phyloP scores from a whole-genome alignment of 139 green algal species.

The Diplosphaera chodatii region DNA sequence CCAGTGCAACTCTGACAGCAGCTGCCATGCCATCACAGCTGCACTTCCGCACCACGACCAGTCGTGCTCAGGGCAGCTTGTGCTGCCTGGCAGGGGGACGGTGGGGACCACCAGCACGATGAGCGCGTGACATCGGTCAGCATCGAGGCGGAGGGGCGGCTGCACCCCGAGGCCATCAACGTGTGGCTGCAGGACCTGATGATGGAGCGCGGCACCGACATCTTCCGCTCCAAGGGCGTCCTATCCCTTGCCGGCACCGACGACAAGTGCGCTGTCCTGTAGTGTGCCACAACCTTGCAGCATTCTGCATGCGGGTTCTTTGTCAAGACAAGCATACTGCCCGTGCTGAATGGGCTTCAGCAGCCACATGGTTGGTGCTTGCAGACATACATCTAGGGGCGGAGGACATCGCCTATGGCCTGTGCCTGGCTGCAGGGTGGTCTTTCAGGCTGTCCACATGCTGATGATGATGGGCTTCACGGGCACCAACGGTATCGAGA shows the following conservation, averaged over 20 bases:
- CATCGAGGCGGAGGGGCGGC: constrained; percentile 54
- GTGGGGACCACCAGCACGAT: constrained; percentile 27
- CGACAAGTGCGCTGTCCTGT: constrained; percentile 51
- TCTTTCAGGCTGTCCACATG: constrained; percentile 86
- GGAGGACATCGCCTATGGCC: neutral
- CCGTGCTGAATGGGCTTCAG: constrained; percentile 7
- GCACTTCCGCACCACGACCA: too few relatives aligned
- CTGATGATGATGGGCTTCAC: constrained; percentile 67
- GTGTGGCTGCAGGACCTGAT: constrained; percentile 51
- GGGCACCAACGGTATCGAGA: constrained; percentile 46
- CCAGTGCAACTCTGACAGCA: too few relatives aligned
- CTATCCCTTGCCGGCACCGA: constrained; percentile 56
- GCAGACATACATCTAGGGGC: too few relatives aligned
- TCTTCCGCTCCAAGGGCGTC: constrained; percentile 76
- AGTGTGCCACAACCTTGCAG: too few relatives aligned
- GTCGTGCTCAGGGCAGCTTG: too few relatives aligned
- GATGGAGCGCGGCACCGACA: constrained; percentile 59
- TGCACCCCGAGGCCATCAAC: constrained; percentile 64
- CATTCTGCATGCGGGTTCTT: too few relatives aligned
- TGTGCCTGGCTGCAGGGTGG: constrained; percentile 27
- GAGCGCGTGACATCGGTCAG: constrained; percentile 43
- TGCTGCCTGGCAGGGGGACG: neutral
- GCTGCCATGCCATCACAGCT: neutral
- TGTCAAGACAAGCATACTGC: too few relatives aligned
- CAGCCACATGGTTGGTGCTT: neutral